Percentiles rank a stretch among this genome's conserved stretches.
These are phyloP conservation scores for Carex parvula DNA, from an alignment of 176 grass and related monocot species.

Conservation along the genomic window DNA sequence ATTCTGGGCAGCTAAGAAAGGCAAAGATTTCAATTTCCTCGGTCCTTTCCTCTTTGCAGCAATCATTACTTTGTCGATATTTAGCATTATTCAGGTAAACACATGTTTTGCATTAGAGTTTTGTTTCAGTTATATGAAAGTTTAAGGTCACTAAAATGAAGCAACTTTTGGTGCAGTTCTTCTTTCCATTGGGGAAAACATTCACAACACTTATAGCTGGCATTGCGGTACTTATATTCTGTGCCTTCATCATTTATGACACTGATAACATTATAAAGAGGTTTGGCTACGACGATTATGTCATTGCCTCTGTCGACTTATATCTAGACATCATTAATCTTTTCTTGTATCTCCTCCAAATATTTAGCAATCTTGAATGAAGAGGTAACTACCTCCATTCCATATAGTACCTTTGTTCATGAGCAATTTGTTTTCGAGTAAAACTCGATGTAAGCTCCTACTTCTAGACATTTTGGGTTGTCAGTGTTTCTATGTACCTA, in stretches of 20 bases:
- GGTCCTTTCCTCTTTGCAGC: conserved; percentile 48
- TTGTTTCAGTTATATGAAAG: neutral
- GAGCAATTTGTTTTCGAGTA: neutral
- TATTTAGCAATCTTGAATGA: conserved; percentile 32
- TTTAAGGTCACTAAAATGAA: neutral
- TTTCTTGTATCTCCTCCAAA: conserved; percentile 42
- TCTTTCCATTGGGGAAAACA: conserved; percentile 51
- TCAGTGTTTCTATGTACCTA: too few species aligned
- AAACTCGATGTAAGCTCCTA: neutral
- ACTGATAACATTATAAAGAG: conserved; percentile 61
- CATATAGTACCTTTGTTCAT: neutral
- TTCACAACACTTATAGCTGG: conserved; percentile 37
- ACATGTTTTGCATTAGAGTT: neutral
- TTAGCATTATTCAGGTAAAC: conserved; percentile 47
- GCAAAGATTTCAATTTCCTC: conserved; percentile 65
- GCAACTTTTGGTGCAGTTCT: conserved; percentile 33
- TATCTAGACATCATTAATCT: conserved; percentile 62
- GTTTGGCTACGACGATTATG: conserved; percentile 48
- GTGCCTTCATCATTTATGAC: conserved; percentile 55
- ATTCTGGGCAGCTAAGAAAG: conserved; percentile 71
- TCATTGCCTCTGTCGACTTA: conserved; percentile 44
- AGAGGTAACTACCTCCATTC: too few species aligned
- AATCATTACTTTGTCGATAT: conserved; percentile 38
- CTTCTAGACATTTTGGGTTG: neutral
- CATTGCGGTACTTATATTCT: conserved; percentile 48